These are phyloP conservation scores for Oldenlandia corymbosa DNA, from an alignment of 257 asterid species.

Conservation along the genomic window DNA sequence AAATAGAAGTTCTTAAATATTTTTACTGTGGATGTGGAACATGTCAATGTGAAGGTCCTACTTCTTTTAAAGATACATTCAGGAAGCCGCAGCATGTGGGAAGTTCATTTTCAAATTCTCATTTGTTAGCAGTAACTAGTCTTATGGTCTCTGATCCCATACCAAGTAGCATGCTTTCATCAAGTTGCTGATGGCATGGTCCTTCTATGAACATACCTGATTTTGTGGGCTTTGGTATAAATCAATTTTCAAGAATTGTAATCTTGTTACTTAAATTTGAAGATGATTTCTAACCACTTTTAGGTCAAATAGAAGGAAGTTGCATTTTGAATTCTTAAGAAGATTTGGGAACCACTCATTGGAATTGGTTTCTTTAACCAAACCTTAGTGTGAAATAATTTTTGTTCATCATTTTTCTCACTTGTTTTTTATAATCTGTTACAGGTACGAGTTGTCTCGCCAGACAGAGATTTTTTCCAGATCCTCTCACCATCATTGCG, in stretches of 20 bases:
- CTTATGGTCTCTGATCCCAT: background rate
- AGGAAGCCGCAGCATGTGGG: background rate
- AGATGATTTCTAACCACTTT: background rate
- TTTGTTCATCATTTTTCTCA: background rate
- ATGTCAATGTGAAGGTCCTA: background rate
- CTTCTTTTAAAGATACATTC: background rate
- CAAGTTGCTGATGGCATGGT: background rate
- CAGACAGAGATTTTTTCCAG: slow-evolving; percentile 97
- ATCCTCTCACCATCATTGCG: slow-evolving; percentile 94
- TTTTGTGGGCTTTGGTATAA: too few relatives aligned
- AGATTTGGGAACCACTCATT: background rate
- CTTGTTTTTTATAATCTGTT: slow-evolving; percentile 18
- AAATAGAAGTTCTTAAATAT: background rate
- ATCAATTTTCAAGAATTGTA: background rate
- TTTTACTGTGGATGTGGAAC: too few relatives aligned
- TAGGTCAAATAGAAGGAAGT: background rate
- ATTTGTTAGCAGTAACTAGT: background rate
- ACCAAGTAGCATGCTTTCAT: background rate
- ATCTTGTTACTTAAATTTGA: background rate
- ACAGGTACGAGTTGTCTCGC: slow-evolving; percentile 98
- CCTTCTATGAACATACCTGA: background rate
- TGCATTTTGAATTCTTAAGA: background rate
- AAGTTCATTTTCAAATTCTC: background rate
- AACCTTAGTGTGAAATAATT: background rate
- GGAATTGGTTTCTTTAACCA: background rate